A percentile compares a stretch with the other conserved stretches of the same genome.
Evolutionary conservation across 2,329 filamentous ascomycete genomes (phyloP).

Genomic region (Cordyceps javanica): DNA sequence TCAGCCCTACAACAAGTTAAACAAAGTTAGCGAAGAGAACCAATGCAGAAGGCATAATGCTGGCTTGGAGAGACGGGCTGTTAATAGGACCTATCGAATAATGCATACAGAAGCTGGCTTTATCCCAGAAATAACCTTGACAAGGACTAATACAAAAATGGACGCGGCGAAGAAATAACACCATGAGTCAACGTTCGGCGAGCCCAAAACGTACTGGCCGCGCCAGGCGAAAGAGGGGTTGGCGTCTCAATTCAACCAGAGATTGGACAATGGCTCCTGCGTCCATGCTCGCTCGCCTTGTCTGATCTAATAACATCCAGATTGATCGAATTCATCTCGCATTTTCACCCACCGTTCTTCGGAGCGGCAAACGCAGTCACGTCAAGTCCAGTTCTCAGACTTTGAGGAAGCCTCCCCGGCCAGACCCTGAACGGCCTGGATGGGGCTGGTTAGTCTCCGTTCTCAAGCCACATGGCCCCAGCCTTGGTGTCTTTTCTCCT

Average conservation of each 20-base stretch:
- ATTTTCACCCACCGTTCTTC: neutral
- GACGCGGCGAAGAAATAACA: neutral
- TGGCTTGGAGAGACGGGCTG: neutral
- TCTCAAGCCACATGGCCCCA: neutral
- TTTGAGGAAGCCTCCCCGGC: neutral
- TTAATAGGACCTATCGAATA: neutral
- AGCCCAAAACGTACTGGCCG: slow-evolving; percentile 13
- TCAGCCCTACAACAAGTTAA: neutral
- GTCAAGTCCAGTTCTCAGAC: neutral
- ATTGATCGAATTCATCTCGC: neutral
- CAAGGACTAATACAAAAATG: neutral
- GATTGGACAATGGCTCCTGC: neutral
- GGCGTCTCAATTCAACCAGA: neutral
- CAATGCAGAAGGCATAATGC: neutral
- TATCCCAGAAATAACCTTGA: neutral
- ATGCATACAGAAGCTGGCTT: neutral
- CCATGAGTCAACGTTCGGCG: slow-evolving; percentile 7
- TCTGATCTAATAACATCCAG: neutral
- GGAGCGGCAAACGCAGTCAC: slow-evolving; percentile 9
- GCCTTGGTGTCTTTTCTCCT: neutral
- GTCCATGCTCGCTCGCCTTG: too few species aligned
- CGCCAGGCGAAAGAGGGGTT: slow-evolving; percentile 2
- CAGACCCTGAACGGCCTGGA: neutral
- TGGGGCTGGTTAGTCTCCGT: neutral
- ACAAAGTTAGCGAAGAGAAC: neutral